Conservation (phyloP, 2,329 filamentous ascomycete species). For the Clarireedia sp. region DNA sequence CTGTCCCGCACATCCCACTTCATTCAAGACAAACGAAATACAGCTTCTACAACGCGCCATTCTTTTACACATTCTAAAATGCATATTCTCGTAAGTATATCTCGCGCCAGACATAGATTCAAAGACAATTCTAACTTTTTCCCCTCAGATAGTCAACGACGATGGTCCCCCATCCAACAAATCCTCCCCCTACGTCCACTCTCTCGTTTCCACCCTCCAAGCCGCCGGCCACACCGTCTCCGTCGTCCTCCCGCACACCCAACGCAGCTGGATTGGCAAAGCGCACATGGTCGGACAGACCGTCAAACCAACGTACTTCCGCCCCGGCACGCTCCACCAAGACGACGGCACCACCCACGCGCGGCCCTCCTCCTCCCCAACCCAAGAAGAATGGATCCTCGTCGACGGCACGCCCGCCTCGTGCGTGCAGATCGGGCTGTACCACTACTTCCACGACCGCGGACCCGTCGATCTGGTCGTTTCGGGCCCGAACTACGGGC, state of each 20-base stretch:
- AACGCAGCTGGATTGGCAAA: slow-evolving; percentile 97
- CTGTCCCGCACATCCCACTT: slow-evolving; percentile 6
- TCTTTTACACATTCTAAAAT: slow-evolving; percentile 27
- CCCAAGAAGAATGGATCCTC: slow-evolving; percentile 70
- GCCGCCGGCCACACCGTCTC: slow-evolving; percentile 77
- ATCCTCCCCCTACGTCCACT: slow-evolving; percentile 74
- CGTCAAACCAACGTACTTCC: slow-evolving; percentile 78
- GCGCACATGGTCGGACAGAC: slow-evolving; percentile 91
- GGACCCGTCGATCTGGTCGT: slow-evolving; percentile 70
- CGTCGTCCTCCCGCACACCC: slow-evolving; percentile 81
- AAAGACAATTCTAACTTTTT: background rate
- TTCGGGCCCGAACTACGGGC: slow-evolving; percentile 74
- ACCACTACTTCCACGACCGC: slow-evolving; percentile 67
- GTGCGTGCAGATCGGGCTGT: slow-evolving; percentile 74
- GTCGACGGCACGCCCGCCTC: slow-evolving; percentile 75
- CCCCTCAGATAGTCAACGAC: slow-evolving; percentile 56
- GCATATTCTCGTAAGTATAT: slow-evolving; percentile 42
- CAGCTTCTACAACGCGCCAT: background rate
- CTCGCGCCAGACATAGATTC: background rate
- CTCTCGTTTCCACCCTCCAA: slow-evolving; percentile 62
- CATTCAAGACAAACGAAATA: background rate
- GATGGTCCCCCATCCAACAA: slow-evolving; percentile 72
- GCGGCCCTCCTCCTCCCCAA: slow-evolving; percentile 42
- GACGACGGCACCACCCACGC: slow-evolving; percentile 62
- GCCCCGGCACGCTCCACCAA: slow-evolving; percentile 51